Base-by-base conservation (phyloP, 192 early-diverging fungal genomes). In the Physocladia obscura region DNA sequence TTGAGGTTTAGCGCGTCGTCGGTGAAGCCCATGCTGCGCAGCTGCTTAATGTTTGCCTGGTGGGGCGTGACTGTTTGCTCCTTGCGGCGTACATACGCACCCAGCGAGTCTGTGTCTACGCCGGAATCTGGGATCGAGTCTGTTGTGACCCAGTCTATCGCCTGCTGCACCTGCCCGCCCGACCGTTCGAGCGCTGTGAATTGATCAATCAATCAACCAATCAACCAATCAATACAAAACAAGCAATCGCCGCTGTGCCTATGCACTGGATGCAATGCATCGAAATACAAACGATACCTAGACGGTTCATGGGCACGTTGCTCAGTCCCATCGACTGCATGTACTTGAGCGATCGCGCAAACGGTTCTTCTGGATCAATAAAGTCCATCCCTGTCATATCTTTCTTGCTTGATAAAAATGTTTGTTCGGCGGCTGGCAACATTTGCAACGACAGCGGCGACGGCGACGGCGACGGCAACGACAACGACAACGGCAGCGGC, bases 121-220 rank as follows among this genome's bases (percentile, higher is more conserved):
- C 65, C 65, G 24, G 32, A 5, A 11, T 24, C 65, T 2, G 65
- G 65, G 36, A 68, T 68, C 1, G 52, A 32, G 52, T 68, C 65
- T 4, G 65, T 68, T 11, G 54, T 40, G 47, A 68, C 47, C 65
- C 65, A 68, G n/a, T 68, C 65, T 38, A 68, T 68, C n/a, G 65
- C 65, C 29, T 39, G 65, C 37, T 68, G 65, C 52, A 68, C 65
- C 13, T 52, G 50, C n/a, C 65, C 65, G n/a, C 65, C 65, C 3
- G n/a, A n/a, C 5, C 65, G 50, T 26, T 8, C 13, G 5, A 68
- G 65, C 19, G 65, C 65, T 68, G 35, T 37, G 13, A 44, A n/a
- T n/a, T n/a, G n/a, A n/a, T n/a, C n/a, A n/a, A n/a, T n/a, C n/a
- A n/a, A n/a, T n/a, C n/a, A n/a, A n/a, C n/a, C n/a, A n/a, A n/a